phyloP scores from a whole-genome alignment of 75 land plant species.

The Sequoiadendron giganteum region DNA sequence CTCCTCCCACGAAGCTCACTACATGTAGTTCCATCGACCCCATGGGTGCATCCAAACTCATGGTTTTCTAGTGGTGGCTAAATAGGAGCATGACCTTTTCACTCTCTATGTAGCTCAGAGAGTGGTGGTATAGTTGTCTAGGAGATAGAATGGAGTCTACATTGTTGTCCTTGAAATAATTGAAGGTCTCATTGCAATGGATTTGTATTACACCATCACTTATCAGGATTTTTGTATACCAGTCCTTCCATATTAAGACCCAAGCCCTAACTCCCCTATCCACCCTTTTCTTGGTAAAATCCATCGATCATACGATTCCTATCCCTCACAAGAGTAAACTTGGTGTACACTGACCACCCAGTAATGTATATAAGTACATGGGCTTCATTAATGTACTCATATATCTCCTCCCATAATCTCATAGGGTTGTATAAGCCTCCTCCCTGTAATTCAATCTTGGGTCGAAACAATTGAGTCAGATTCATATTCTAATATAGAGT shows the following conservation, averaged over 20 bases:
- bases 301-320: no score
- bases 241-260: constrained; percentile 71
- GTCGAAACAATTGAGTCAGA: no score
- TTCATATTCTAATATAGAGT: no score
- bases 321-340: no score
- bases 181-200: constrained; percentile 52
- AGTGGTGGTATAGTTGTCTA: constrained; percentile 23
- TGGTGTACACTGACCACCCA: no score
- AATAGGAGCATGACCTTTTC: no score
- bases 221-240: constrained; percentile 47
- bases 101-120: constrained; percentile 25
- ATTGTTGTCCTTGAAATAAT: constrained; percentile 51
- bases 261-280: constrained; percentile 74
- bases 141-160: constrained; percentile 63
- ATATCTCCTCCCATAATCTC: constrained; percentile 74
- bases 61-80: no score
- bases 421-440: constrained; percentile 23
- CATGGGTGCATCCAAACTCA: no score
- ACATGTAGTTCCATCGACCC: no score
- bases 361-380: no score
- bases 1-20: no score
- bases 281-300: constrained; percentile 70
- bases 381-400: constrained; percentile 58
- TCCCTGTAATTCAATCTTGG: constrained; percentile 4
- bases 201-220: constrained; percentile 68